These are phyloP conservation scores for Typha latifolia DNA, from an alignment of 176 grass and related monocot genomes.

Conservation along the genomic window DNA sequence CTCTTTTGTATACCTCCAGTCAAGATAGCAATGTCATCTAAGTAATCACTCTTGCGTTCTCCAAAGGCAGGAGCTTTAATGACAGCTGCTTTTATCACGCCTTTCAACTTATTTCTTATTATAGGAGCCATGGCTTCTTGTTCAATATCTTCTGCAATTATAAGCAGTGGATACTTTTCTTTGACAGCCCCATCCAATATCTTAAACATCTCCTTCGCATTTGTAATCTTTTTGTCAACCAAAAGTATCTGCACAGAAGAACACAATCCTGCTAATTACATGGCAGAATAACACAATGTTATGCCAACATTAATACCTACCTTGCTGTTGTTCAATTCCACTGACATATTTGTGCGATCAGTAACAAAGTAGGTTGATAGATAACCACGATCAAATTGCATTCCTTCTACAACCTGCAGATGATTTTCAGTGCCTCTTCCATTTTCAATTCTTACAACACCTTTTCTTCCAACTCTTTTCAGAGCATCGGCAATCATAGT, in stretches of 20 bases:
- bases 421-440: constrained; percentile 54
- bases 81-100: constrained; percentile 67
- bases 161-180: constrained; percentile 69
- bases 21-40: constrained; percentile 78
- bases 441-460: constrained; percentile 75
- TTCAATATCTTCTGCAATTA: constrained; percentile 80
- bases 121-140: constrained; percentile 51
- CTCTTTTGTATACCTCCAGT: constrained; percentile 57
- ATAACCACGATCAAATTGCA: constrained; percentile 91
- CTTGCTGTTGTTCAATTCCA: constrained; percentile 66
- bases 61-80: constrained; percentile 91
- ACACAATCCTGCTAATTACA: constrained; percentile 13
- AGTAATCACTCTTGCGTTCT: constrained; percentile 71
- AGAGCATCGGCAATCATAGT: constrained; percentile 75
- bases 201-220: constrained; percentile 71
- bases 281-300: not conserved
- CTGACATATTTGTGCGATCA: constrained; percentile 58
- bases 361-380: constrained; percentile 79
- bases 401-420: constrained; percentile 71
- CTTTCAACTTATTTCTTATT: constrained; percentile 84
- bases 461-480: constrained; percentile 75
- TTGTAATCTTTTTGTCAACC: constrained; percentile 75
- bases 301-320: constrained; percentile 12
- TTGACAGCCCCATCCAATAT: constrained; percentile 72
- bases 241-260: constrained; percentile 64